phyloP scores from a whole-genome alignment of 2,329 filamentous ascomycete genomes.

The Coniochaeta ligniaria region DNA sequence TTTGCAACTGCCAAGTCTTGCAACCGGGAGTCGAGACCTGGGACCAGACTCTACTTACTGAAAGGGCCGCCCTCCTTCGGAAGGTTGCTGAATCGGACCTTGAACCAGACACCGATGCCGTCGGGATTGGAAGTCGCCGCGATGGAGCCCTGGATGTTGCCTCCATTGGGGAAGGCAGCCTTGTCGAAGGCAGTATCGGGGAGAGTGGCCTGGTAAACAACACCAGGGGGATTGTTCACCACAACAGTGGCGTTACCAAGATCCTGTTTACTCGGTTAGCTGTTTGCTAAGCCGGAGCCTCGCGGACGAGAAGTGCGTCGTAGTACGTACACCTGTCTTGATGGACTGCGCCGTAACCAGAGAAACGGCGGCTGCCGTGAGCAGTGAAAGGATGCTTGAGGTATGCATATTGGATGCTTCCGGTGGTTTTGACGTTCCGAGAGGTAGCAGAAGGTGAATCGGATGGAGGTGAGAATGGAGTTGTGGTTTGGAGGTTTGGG shows the following conservation, averaged over 20 bases:
- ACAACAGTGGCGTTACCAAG: slow-evolving; percentile 40
- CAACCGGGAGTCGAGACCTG: not conserved
- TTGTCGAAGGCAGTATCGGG: slow-evolving; percentile 46
- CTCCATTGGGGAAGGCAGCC: slow-evolving; percentile 32
- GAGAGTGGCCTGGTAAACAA: slow-evolving; percentile 48
- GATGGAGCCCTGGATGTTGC: slow-evolving; percentile 40
- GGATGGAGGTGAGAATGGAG: not conserved
- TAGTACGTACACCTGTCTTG: not conserved
- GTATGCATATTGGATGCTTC: not conserved
- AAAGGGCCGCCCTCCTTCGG: slow-evolving; percentile 24
- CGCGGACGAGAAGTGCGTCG: not conserved
- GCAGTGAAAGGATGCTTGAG: slow-evolving; percentile 1
- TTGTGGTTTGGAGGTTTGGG: too few species aligned
- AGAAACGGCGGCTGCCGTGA: not conserved
- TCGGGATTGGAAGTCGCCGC: slow-evolving; percentile 17
- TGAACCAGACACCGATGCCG: slow-evolving; percentile 23
- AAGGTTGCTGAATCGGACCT: slow-evolving; percentile 21
- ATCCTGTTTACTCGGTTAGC: slow-evolving; percentile 14
- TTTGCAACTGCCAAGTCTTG: not conserved
- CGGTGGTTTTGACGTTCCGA: not conserved
- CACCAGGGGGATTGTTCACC: slow-evolving; percentile 45
- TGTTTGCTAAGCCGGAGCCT: not conserved
- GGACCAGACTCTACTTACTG: slow-evolving; percentile 14
- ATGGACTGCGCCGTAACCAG: not conserved
- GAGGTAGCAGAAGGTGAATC: not conserved